Conservation (phyloP, 768 basidiomycete genomes). For the Lactarius hatsudake region DNA sequence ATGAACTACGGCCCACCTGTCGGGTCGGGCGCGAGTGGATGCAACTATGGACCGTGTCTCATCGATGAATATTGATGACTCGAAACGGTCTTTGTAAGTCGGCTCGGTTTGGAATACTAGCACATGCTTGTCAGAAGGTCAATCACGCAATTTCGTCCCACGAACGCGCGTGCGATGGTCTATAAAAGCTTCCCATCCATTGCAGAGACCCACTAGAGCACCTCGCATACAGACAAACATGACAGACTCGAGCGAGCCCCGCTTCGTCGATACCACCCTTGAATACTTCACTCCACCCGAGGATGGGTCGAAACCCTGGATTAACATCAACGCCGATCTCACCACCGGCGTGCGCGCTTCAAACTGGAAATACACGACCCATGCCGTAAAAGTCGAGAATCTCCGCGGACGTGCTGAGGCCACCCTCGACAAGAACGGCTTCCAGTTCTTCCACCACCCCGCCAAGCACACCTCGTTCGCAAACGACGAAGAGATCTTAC, state of each 20-base stretch:
- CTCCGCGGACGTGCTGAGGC: slow-evolving; percentile 47
- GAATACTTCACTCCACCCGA: slow-evolving; percentile 30
- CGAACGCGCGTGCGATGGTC: not conserved
- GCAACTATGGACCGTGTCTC: too few relatives aligned
- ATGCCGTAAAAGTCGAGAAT: slow-evolving; percentile 46
- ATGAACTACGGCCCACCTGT: too few relatives aligned
- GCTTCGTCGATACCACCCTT: slow-evolving; percentile 22
- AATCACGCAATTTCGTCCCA: not conserved
- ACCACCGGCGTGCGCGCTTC: slow-evolving; percentile 33
- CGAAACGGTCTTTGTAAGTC: too few relatives aligned
- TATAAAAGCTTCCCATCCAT: not conserved
- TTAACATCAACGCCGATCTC: slow-evolving; percentile 30
- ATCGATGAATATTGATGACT: too few relatives aligned
- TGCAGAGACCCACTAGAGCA: not conserved
- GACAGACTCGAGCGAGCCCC: slow-evolving; percentile 12
- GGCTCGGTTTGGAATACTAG: too few relatives aligned
- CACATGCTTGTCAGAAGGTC: not conserved
- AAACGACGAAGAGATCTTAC: slow-evolving; percentile 50
- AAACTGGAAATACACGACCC: slow-evolving; percentile 39
- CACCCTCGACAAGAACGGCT: slow-evolving; percentile 51
- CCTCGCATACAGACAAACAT: not conserved
- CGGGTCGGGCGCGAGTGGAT: too few relatives aligned
- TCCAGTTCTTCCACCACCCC: slow-evolving; percentile 42
- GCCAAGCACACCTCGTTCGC: slow-evolving; percentile 48
- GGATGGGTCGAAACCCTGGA: slow-evolving; percentile 34